Evolutionary conservation across 2,329 filamentous ascomycete species (phyloP).

Genomic region (Penicillium fuscoglaucum): DNA sequence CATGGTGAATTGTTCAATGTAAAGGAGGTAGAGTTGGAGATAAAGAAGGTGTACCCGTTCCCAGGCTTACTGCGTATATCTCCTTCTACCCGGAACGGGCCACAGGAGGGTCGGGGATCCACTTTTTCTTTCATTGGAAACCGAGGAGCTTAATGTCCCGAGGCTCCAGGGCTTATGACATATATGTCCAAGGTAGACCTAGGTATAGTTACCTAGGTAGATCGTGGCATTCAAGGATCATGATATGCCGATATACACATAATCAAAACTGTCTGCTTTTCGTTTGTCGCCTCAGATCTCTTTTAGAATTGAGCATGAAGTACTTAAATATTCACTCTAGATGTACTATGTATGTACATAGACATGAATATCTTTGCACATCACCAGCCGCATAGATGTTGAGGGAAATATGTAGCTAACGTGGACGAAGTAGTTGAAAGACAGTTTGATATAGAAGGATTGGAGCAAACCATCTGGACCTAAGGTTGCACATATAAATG

Average conservation of each 20-base stretch:
- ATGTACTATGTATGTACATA: background rate
- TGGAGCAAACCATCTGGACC: background rate
- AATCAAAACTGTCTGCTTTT: background rate
- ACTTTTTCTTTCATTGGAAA: constrained; percentile 7
- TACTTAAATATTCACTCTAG: background rate
- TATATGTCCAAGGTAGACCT: background rate
- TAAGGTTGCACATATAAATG: background rate
- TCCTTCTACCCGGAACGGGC: constrained; percentile 41
- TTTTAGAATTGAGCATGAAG: background rate
- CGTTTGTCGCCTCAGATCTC: background rate
- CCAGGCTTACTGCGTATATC: constrained; percentile 49
- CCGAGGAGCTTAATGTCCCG: constrained; percentile 17
- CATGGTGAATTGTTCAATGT: constrained; percentile 29
- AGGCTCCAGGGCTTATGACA: background rate
- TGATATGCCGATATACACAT: background rate
- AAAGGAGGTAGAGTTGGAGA: constrained; percentile 22
- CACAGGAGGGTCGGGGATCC: background rate
- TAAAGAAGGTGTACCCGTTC: constrained; percentile 34
- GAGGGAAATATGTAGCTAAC: background rate
- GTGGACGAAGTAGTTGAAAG: too few species aligned
- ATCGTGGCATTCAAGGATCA: background rate
- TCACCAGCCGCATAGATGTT: background rate
- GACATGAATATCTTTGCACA: background rate
- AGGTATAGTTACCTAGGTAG: background rate
- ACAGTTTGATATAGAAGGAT: background rate